Percentiles rank a stretch among this genome's conserved stretches.
Evolutionary conservation across 164 flowering plant species (phyloP).

Genomic region (Brasenia schreberi): DNA sequence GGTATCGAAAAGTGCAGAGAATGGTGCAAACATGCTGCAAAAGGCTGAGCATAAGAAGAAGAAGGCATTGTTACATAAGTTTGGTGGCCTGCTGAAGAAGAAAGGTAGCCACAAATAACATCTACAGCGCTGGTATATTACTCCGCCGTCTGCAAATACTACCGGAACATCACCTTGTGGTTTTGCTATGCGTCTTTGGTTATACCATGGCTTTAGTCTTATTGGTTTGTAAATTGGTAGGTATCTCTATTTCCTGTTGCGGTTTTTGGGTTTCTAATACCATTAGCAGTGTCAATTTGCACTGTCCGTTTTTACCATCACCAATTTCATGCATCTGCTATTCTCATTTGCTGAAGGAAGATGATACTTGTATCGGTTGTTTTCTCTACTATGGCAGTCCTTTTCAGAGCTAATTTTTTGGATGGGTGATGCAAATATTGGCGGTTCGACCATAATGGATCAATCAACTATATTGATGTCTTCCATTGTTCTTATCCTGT

Average conservation of each 20-base stretch:
- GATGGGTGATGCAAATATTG: background rate
- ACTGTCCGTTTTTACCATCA: background rate
- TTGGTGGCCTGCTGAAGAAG: conserved; percentile 84
- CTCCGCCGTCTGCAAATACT: background rate
- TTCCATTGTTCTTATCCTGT: background rate
- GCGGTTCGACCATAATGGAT: background rate
- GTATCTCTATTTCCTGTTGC: background rate
- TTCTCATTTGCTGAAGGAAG: background rate
- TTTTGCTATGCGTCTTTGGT: background rate
- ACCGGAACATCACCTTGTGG: background rate
- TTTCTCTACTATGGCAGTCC: background rate
- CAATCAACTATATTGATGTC: background rate
- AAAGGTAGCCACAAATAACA: conserved; percentile 24
- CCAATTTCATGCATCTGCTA: too few relatives aligned
- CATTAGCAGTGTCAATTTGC: background rate
- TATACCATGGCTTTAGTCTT: background rate
- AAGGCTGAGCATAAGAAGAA: conserved; percentile 69
- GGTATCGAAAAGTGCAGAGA: conserved; percentile 35
- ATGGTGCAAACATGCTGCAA: conserved; percentile 32
- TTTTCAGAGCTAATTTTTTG: background rate
- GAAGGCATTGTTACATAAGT: conserved; percentile 68
- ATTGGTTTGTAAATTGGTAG: background rate
- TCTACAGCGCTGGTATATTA: background rate
- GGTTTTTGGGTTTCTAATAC: background rate
- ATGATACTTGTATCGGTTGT: background rate